Evolutionary conservation across 1,284 basidiomycete genomes (phyloP), one percentile per base, ranked within the genome.

Genomic region (Marasmius tenuissimus): DNA sequence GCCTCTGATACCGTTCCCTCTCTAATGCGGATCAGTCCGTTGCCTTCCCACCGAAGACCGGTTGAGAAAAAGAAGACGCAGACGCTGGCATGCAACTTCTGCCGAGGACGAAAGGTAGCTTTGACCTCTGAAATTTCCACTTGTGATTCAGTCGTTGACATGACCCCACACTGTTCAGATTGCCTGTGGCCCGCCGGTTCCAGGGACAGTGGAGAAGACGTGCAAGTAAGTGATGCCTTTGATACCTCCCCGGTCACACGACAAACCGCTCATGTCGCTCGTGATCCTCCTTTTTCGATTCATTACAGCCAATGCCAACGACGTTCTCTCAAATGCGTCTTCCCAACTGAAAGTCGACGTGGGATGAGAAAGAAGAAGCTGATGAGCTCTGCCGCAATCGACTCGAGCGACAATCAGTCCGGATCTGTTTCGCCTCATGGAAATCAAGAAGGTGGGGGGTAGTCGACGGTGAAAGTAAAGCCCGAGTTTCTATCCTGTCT

Each of bases 251-350:
- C 11, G 59, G 57, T 58, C 68, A 65, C 59, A 68, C 69, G 51
- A 66, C 64, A 40, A 37, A 48, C 39, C 20, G 49, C 55, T 42
- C 48, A 34, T 55, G 64, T 67, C 59, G 66, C 66, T n/a, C 71
- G 61, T 37, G 22, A 60, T 59, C 18, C 39, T 42, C 22, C 22
- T 60, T 65, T 65, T 35, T 66, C 56, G 61, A 60, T 65, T 66
- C 64, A 67, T 68, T 63, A 53, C 70, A 88, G 86, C 70, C 87
- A 88, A 76, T 88, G 86, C 68, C 79, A 81, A 58, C 77, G 84
- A 48, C 82, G 86, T 27, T 78, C 81, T 34, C 77, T 87, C 50
- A 79, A 76, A 59, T 88, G 86, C 69, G 82, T 82, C 65, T 88
- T 85, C 63, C 87, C 86, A 3, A 71, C 75, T 7, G 84, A 86